Evolutionary conservation across 768 basidiomycete genomes (phyloP).

Genomic region (Leccinum olivaceopallidum): DNA sequence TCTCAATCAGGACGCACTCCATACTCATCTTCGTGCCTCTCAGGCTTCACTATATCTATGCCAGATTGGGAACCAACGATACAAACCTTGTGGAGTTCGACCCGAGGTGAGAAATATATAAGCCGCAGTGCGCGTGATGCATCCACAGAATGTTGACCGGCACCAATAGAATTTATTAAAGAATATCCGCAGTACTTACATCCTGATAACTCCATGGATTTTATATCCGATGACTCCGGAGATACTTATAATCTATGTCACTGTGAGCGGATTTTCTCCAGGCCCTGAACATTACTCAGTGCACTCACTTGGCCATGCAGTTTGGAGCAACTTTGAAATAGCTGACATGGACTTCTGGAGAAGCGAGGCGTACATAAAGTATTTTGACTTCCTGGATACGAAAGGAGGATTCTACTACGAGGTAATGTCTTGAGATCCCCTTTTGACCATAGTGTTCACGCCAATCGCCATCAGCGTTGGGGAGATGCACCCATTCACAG

Average conservation of each 20-base stretch:
- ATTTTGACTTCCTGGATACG: conserved; percentile 79
- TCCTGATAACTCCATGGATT: conserved; percentile 59
- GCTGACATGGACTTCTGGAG: conserved; percentile 84
- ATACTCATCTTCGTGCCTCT: neutral
- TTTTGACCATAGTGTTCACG: conserved; percentile 4
- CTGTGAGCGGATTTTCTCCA: conserved; percentile 39
- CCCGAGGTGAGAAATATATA: conserved; percentile 46
- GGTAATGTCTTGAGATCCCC: conserved; percentile 34
- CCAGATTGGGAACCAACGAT: conserved; percentile 68
- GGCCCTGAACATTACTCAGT: neutral
- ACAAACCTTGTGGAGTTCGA: conserved; percentile 59
- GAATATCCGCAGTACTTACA: conserved; percentile 56
- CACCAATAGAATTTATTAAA: conserved; percentile 52
- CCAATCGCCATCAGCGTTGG: conserved; percentile 59
- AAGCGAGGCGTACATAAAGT: conserved; percentile 76
- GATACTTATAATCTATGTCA: conserved; percentile 66
- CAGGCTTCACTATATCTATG: conserved; percentile 64
- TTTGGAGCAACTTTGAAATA: conserved; percentile 96
- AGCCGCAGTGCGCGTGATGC: conserved; percentile 15
- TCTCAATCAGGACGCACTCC: neutral
- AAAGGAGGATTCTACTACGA: conserved; percentile 91
- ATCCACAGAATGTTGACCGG: conserved; percentile 33
- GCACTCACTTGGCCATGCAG: conserved; percentile 36
- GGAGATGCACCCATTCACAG: conserved; percentile 92
- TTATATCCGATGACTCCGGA: conserved; percentile 67